Base-by-base conservation (phyloP, 257 asterid genomes). In the Nemophila menziesii region DNA sequence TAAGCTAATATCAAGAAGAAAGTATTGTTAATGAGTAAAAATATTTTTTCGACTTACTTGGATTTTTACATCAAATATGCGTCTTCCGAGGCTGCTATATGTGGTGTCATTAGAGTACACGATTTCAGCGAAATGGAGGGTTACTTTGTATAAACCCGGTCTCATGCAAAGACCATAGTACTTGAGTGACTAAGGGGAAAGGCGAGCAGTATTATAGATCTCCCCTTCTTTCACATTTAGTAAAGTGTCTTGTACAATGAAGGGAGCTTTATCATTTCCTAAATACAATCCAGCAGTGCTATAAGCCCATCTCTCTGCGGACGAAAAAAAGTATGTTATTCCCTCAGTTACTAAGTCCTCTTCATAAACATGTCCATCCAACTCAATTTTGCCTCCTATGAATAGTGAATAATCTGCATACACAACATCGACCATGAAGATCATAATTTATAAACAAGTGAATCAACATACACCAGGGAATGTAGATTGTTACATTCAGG, bases 41-140 rank as follows among this genome's bases (percentile, higher is more conserved):
- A n/a, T 46, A 42, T 7, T 39, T 38, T 26, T 29, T 49, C 37
- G 12, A 27, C 92, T 58, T 68, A 87, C 97, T 68, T 89, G 97
- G 57, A 89, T 89, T 26, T 90, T 72, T 20, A 83, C 92, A 43
- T 83, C 97, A 40, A 89, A 89, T 51, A 80, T 49, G 61, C 97
- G 80, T 48, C 57, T 66, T 41, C 95, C 95, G 13, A 70, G 73
- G 74, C 92, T 75, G 72, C 69, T 69, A 58, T 51, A 87, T 41
- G 55, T 73, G 51, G 64, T 18, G 66, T 52, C 67, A 50, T 80
- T 61, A 22, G 77, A 46, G 57, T 1, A 87, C 78, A 67, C 66
- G 52, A 87, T 80, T 60, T 87, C 97, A 22, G 97, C 93, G 39
- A 87, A 87, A 71, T 83, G 82, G 43, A 87, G 93, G 14, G 81